These are phyloP conservation scores for Chrysosphaeria jannelii DNA, from an alignment of 2,329 filamentous ascomycete genomes.

Conservation along the genomic window DNA sequence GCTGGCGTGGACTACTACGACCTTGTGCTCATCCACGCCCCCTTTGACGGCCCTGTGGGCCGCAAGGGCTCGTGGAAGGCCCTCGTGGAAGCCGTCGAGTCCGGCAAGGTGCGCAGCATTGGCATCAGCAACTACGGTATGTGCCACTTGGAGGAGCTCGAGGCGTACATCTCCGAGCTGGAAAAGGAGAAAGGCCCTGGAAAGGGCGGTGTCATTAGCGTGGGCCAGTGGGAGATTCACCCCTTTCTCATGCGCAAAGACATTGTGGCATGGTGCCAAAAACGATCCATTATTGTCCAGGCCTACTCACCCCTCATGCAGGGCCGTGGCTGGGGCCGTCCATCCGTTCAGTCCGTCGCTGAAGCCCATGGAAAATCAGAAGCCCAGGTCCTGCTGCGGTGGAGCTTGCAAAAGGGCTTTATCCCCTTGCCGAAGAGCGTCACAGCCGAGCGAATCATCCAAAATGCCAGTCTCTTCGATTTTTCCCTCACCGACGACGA, in stretches of 20 bases:
- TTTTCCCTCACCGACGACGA: conserved; percentile 33
- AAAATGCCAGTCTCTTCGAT: conserved; percentile 29
- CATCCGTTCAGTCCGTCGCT: conserved; percentile 26
- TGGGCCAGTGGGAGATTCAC: conserved; percentile 62
- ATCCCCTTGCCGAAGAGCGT: conserved; percentile 47
- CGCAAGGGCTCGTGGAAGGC: conserved; percentile 47
- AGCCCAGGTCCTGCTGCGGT: conserved; percentile 46
- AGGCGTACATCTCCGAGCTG: conserved; percentile 29
- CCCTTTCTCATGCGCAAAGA: conserved; percentile 47
- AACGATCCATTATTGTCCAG: conserved; percentile 38
- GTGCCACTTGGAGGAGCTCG: conserved; percentile 40
- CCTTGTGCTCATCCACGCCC: conserved; percentile 50
- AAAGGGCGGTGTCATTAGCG: too few species aligned
- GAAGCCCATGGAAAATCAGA: conserved; percentile 39
- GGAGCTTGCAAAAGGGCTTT: conserved; percentile 47
- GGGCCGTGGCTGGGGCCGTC: conserved; percentile 37
- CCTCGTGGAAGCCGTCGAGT: conserved; percentile 42
- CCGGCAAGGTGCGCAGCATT: conserved; percentile 37
- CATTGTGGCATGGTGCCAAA: conserved; percentile 34
- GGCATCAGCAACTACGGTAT: conserved; percentile 59
- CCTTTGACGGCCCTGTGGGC: conserved; percentile 39
- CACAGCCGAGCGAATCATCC: conserved; percentile 25
- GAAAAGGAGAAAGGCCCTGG: too few species aligned
- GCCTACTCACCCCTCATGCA: conserved; percentile 55
- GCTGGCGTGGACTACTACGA: conserved; percentile 48